Conservation (phyloP, 2,329 filamentous ascomycete species). For the Coniochaeta sp. region DNA sequence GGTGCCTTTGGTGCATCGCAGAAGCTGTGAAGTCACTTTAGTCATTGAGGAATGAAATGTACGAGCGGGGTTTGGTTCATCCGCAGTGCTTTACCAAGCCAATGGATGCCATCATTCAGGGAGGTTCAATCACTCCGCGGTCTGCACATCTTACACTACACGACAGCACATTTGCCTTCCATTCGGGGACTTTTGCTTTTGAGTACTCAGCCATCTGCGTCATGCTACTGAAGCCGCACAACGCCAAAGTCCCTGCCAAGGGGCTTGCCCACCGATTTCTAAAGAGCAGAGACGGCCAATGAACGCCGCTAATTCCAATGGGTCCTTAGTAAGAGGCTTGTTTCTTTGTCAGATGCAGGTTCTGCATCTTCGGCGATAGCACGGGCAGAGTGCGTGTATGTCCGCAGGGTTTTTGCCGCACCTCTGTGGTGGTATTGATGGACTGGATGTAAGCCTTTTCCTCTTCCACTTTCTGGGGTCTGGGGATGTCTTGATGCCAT, state of each 20-base stretch:
- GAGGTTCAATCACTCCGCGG: neutral
- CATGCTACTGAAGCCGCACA: neutral
- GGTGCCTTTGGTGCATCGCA: too few species aligned
- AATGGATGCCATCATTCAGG: neutral
- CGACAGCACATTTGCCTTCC: neutral
- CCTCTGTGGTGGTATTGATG: neutral
- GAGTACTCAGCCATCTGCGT: neutral
- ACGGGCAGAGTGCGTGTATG: neutral
- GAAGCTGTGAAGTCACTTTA: neutral
- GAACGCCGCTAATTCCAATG: neutral
- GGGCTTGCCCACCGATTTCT: neutral
- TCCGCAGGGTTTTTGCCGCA: neutral
- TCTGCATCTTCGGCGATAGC: neutral
- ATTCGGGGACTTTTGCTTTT: neutral
- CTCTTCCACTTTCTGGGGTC: too few species aligned
- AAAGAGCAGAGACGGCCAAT: neutral
- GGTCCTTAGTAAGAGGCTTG: neutral
- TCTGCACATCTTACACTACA: neutral
- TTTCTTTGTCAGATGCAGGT: neutral
- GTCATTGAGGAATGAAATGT: neutral
- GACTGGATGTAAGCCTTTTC: too few species aligned
- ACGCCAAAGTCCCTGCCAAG: neutral
- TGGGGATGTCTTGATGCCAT: neutral
- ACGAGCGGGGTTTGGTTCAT: neutral
- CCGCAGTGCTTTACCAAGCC: neutral